Percentiles rank a stretch among this genome's conserved stretches.
Conservation (phyloP, 164 flowering plant species). For the Vitis amurensis region DNA sequence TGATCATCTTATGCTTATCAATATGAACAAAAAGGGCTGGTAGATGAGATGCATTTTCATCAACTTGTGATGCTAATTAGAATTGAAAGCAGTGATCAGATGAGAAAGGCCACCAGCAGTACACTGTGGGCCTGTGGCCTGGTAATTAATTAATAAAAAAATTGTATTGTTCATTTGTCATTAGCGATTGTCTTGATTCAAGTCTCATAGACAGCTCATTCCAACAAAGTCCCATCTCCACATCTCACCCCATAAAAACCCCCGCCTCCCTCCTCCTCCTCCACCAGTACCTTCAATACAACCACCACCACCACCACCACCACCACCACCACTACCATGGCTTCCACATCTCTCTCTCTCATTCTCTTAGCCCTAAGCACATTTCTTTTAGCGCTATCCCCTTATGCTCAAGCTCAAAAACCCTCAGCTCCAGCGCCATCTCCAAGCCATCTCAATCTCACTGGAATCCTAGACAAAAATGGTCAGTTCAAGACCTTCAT, state of each 20-base stretch:
- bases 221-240: slow-evolving; percentile 33
- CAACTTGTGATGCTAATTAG: no score
- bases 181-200: no score
- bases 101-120: no score
- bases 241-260: slow-evolving; percentile 38
- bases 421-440: slow-evolving; percentile 55
- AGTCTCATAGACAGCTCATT: slow-evolving; percentile 49
- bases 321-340: slow-evolving; percentile 20
- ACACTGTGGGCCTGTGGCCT: no score
- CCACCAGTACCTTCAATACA: background rate
- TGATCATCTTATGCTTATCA: no score
- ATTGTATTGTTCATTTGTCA: no score
- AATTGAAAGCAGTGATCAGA: no score
- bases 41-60: no score
- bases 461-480: slow-evolving; percentile 54
- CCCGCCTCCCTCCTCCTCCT: slow-evolving; percentile 1
- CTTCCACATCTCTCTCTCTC: slow-evolving; percentile 17
- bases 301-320: slow-evolving; percentile 5
- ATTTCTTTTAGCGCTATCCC: slow-evolving; percentile 25
- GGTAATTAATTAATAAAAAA: no score
- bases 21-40: no score
- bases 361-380: slow-evolving; percentile 19
- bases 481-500: slow-evolving; percentile 65
- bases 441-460: slow-evolving; percentile 55
- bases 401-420: slow-evolving; percentile 26